Evolutionary conservation across 2,329 filamentous ascomycete genomes (phyloP), one percentile per base, ranked within the genome.

Genomic region (Colletotrichum sublineola): DNA sequence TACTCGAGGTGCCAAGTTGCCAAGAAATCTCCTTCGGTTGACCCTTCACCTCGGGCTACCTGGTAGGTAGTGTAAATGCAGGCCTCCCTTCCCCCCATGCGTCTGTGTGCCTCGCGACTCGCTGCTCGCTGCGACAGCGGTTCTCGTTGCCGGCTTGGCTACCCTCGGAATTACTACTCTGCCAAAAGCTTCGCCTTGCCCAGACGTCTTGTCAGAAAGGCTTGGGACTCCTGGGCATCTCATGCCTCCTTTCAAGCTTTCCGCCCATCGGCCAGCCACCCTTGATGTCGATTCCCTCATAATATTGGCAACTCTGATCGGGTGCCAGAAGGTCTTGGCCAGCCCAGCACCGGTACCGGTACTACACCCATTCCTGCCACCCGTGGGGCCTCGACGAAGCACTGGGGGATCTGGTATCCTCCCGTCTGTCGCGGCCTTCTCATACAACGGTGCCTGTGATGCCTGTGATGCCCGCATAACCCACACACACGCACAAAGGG

Each of bases 1-100:
- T 71, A 67, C 63, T 71, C 57, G 57, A 42, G 71, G 66, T 62
- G 71, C 71, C 71, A 73, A 73, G 65, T 56, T 62, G n/a, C 61
- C 67, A 73, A 73, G 71, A 62, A 63, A 58, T 33, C 50, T 73
- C 71, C 66, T 61, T 65, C 55, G 55, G 58, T 58, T 14, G 42
- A 55, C 52, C 58, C 56, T 71, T 40, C 31, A 40, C 31, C 24
- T 46, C 12, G 50, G 52, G 14, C 15, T 15, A 15, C 53, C 44
- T 56, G 24, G 24, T 48, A 46, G 8, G 44, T 15, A 9, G 46
- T n/a, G 20, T 15, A 48, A 11, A 48, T n/a, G 46, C 46, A 48
- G 46, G 8, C 44, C 44, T 46, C n/a, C 20, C 46, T n/a, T n/a
- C 46, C 46, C 46, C 52, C 46, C 52, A 31, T 46, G 58, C 60